A percentile compares a stretch with the other conserved stretches of the same genome.
phyloP scores from a whole-genome alignment of 495 filamentous ascomycete species.

The Tuber microsphaerosporum region DNA sequence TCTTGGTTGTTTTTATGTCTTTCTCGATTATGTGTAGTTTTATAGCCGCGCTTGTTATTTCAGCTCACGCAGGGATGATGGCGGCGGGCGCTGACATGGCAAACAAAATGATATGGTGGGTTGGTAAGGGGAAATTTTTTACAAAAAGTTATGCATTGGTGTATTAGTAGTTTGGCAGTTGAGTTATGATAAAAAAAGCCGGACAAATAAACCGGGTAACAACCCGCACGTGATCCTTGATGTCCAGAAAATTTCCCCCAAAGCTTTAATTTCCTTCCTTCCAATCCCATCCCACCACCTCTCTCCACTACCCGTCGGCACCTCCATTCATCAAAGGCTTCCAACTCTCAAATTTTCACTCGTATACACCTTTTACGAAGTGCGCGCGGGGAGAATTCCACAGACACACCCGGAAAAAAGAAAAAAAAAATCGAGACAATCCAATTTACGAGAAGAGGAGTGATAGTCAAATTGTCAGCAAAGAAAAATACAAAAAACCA shows the following conservation, averaged over 20 bases:
- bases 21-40: constrained; percentile 1
- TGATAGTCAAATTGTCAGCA: background rate
- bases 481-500: background rate
- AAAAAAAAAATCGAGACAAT: background rate
- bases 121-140: background rate
- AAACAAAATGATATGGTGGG: background rate
- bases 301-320: background rate
- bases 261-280: background rate
- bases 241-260: background rate
- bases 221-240: background rate
- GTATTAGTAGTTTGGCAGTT: background rate
- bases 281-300: background rate
- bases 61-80: background rate
- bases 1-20: background rate
- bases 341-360: background rate
- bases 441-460: background rate
- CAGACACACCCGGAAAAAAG: background rate
- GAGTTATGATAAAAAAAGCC: background rate
- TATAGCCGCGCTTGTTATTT: background rate
- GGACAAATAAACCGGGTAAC: background rate
- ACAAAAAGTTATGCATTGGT: background rate
- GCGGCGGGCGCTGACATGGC: background rate
- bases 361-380: background rate
- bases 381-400: background rate
- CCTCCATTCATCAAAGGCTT: background rate